A percentile compares a stretch with the other conserved stretches of the same genome.
These are phyloP conservation scores for Zygoascus sp. DNA, from an alignment of 1,139 yeast genomes.

Conservation along the genomic window DNA sequence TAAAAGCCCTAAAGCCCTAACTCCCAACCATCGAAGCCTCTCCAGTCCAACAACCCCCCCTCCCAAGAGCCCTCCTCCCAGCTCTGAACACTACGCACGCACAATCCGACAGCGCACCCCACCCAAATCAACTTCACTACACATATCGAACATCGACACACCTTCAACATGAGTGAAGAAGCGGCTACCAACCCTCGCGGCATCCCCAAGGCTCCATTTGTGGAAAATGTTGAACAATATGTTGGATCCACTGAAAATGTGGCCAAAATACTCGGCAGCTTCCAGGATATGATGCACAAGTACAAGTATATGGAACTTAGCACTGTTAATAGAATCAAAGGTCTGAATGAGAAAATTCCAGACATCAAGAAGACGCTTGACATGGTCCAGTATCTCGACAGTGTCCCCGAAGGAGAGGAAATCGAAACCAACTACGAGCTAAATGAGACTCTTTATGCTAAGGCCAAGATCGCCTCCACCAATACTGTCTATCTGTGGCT, in stretches of 20 bases:
- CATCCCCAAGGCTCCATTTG: conserved; percentile 93
- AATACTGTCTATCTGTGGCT: conserved; percentile 82
- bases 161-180: neutral
- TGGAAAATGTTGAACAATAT: conserved; percentile 74
- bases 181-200: conserved; percentile 68
- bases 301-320: conserved; percentile 79
- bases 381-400: conserved; percentile 54
- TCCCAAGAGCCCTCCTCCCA: too few relatives aligned
- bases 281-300: conserved; percentile 75
- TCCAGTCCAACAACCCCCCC: neutral
- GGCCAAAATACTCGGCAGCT: conserved; percentile 59
- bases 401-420: conserved; percentile 28
- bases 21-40: neutral
- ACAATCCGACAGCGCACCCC: too few relatives aligned
- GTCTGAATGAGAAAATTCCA: conserved; percentile 73
- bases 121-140: neutral
- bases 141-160: neutral
- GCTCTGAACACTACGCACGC: too few relatives aligned
- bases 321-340: conserved; percentile 62
- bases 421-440: conserved; percentile 78
- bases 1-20: conserved; percentile 12
- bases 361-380: conserved; percentile 81
- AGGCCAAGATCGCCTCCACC: conserved; percentile 59
- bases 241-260: conserved; percentile 68
- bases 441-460: conserved; percentile 86